Evolutionary conservation across 1,284 basidiomycete genomes (phyloP).

Genomic region (Sanguinoderma infundibulare): DNA sequence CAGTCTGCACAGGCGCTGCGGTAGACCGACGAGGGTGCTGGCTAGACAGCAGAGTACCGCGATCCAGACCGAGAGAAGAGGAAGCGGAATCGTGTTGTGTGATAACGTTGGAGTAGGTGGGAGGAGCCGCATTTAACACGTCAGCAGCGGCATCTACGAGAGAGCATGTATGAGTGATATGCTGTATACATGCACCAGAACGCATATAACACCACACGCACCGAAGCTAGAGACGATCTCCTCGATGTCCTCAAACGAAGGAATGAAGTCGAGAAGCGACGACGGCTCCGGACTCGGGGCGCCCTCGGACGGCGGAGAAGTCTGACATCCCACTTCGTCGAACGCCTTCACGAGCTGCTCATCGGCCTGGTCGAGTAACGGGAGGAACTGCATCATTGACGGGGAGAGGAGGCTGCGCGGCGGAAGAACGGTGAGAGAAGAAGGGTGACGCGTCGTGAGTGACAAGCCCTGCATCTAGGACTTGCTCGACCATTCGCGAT

Average conservation of each 20-base stretch:
- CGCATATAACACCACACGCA: neutral
- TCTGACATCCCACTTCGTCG: conserved; percentile 4
- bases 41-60: no score
- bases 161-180: neutral
- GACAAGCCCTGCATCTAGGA: neutral
- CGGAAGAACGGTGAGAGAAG: neutral
- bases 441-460: neutral
- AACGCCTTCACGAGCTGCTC: neutral
- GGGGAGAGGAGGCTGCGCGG: neutral
- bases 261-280: neutral
- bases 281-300: neutral
- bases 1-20: neutral
- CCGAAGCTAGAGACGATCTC: neutral
- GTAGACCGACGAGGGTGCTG: no score
- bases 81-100: neutral
- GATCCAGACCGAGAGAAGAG: neutral
- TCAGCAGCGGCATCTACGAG: neutral
- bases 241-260: neutral
- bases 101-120: neutral
- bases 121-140: neutral
- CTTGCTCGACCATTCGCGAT: neutral
- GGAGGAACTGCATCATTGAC: neutral
- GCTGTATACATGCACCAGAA: no score
- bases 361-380: neutral
- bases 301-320: neutral